Base-by-base conservation (phyloP, 805 yeast genomes). In the Ogataea saltuana region DNA sequence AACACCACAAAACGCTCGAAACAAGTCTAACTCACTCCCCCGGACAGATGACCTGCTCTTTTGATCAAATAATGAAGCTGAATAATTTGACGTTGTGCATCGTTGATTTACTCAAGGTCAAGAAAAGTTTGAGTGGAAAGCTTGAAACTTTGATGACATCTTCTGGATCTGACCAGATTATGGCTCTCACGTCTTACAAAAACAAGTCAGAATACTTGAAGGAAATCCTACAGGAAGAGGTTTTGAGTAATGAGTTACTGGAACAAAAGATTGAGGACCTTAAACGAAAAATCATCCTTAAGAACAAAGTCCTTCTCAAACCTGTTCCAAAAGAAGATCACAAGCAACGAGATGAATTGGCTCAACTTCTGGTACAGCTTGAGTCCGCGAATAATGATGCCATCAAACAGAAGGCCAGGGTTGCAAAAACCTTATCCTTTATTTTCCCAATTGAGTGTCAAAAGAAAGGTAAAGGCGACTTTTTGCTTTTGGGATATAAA, bases 31-130 rank as follows among this genome's bases (percentile, higher is more conserved):
- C 33, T 29, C 19, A 45, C 27, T 29, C 29, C 13, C 46, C 53
- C 26, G 51, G 44, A 9, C 58, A 56, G 36, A 35, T 8, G 2
- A 59, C 70, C 1, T 60, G 71, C 41, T 55, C 68, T 0, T 71
- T 64, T 48, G 75, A 70, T 42, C 68, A 65, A 20, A 59, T 69
- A 10, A 68, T 71, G 74, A 70, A 69, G 39, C 41, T 71, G 45
- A 68, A 68, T 38, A 69, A 69, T 22, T 49, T 67, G 11, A 65
- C 67, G 12, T 46, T 59, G 13, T 67, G 71, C 39, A 59, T 69
- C 9, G 56, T 60, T 22, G 76, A 71, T 39, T 40, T 68, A 8
- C 15, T 55, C 4, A 30, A 44, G 5, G 51, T 55, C 8, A 59
- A 54, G 18, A 39, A 31, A 13, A 44, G 40, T 6, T 37, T 61